Evolutionary conservation across 2,329 filamentous ascomycete genomes (phyloP), one percentile per base, ranked within the genome.

Genomic region (Lecanicillium sp.): DNA sequence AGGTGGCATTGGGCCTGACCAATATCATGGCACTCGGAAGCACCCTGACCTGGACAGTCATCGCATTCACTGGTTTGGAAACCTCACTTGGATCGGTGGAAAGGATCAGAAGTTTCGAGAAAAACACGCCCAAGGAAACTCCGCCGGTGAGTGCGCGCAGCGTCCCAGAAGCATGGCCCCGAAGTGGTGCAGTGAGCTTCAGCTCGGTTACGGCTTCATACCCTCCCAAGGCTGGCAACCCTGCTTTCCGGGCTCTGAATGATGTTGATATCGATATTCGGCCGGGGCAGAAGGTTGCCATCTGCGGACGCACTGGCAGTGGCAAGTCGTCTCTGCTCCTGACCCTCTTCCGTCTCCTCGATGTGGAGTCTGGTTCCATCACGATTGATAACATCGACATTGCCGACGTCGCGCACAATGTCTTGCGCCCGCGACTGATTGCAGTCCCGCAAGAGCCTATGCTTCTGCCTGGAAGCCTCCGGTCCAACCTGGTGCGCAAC

Each of bases 381-480:
- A 57, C 50, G 1, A 64, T 78, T n/a, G 75, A 78, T 45, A 66
- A 62, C 1, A 46, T 74, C 1, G 66, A 74, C 35, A 56, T 62
- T 6, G 48, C 55, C 2, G 51, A 37, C 1, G 24, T 63, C 1
- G 49, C 56, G 0, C 55, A 58, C 3, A 51, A 57, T 5, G 44
- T 50, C 6, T 27, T 65, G 1, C 56, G 63, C 1, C 38, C 50
- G 0, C 45, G 56, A 1, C 58, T 78, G 9, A 68, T 70, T 30
- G 66, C 66, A 1, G 58, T 78, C 1, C 69, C 77, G 0, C 77
- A 80, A 59, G 74, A 79, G 37, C 65, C 73, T 0, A 70, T 77
- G 51, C 67, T 76, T n/a, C 59, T 79, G 3, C 67, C 67, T 1
- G 74, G 72, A 2, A 72, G 61, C 0, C 60, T 81, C 3, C 68